Evolutionary conservation across 2,329 filamentous ascomycete genomes (phyloP).

Genomic region (Eutypella sp.): DNA sequence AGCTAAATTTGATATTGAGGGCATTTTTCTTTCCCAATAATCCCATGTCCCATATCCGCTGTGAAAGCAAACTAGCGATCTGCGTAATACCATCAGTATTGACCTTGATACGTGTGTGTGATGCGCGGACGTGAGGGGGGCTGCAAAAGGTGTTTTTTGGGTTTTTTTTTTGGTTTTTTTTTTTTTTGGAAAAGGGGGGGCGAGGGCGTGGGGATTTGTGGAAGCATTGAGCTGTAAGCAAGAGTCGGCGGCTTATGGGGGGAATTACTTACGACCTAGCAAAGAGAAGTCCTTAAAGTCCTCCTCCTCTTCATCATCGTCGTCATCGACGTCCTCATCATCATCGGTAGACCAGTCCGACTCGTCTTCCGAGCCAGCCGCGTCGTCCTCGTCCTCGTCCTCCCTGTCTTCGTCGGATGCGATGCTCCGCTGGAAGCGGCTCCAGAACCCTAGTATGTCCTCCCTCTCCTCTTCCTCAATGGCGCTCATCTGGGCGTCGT

Average conservation of each 20-base stretch:
- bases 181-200: too few relatives aligned
- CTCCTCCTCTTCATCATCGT: conserved; percentile 39
- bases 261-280: conserved; percentile 26
- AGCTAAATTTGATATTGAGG: too few relatives aligned
- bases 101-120: too few relatives aligned
- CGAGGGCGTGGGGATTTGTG: too few relatives aligned
- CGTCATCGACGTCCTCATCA: conserved; percentile 43
- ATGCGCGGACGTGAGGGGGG: too few relatives aligned
- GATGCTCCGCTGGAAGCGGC: conserved; percentile 36
- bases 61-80: too few relatives aligned
- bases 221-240: neutral
- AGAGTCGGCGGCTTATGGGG: neutral
- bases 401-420: conserved; percentile 32
- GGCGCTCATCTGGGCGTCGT: conserved; percentile 14
- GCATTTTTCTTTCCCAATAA: too few relatives aligned
- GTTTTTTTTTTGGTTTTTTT: too few relatives aligned
- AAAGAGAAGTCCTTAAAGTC: conserved; percentile 38
- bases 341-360: conserved; percentile 29
- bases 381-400: conserved; percentile 27
- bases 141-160: too few relatives aligned
- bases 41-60: too few relatives aligned
- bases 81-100: too few relatives aligned
- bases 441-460: conserved; percentile 57
- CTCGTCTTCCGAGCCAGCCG: conserved; percentile 18
- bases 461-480: conserved; percentile 46